Conservation (phyloP, 805 yeast species). For the Grigorovia humatica region DNA sequence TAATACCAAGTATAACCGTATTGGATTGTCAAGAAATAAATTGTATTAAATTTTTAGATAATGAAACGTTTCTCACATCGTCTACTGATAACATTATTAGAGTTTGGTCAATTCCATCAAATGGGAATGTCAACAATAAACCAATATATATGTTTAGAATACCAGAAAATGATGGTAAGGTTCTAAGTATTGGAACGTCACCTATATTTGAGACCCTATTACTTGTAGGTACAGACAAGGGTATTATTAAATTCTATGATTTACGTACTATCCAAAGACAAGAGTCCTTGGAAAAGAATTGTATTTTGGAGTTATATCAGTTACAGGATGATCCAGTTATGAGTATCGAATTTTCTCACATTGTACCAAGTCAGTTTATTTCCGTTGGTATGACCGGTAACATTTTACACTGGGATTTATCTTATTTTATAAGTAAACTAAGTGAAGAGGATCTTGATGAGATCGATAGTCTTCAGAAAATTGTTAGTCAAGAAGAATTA, state of each 20-base stretch:
- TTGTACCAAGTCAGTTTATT: constrained; percentile 18
- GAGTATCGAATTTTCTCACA: constrained; percentile 18
- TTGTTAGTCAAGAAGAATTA: background rate
- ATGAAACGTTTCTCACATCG: constrained; percentile 17
- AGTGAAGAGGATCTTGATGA: constrained; percentile 29
- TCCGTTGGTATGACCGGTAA: constrained; percentile 24
- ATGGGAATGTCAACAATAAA: constrained; percentile 1
- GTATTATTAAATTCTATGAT: constrained; percentile 26
- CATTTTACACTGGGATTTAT: constrained; percentile 28
- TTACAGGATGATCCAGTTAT: constrained; percentile 18
- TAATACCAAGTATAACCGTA: constrained; percentile 13
- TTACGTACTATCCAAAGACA: constrained; percentile 17
- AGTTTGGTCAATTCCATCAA: background rate
- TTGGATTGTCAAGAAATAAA: background rate
- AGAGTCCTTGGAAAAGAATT: constrained; percentile 3
- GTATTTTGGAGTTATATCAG: constrained; percentile 17
- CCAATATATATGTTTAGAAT: constrained; percentile 15
- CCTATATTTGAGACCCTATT: constrained; percentile 19
- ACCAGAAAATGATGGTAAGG: constrained; percentile 13
- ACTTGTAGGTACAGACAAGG: constrained; percentile 23
- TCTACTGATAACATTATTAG: constrained; percentile 16
- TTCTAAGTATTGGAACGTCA: constrained; percentile 16
- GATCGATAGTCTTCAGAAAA: constrained; percentile 1
- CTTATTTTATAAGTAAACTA: constrained; percentile 31
- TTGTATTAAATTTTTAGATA: constrained; percentile 13